Base-by-base conservation (phyloP, 768 basidiomycete species). In the Panus rudis region DNA sequence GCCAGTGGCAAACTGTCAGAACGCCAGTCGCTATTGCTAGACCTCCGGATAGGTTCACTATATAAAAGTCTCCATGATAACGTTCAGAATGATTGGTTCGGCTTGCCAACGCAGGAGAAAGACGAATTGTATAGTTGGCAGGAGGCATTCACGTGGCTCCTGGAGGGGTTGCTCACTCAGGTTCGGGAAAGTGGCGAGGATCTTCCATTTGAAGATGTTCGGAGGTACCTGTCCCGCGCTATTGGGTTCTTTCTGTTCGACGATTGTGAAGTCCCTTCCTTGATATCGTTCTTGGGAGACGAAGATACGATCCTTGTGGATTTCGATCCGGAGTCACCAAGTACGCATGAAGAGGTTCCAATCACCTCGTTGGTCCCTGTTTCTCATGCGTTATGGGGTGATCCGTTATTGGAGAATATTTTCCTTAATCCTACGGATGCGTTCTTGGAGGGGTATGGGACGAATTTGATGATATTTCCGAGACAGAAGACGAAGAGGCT, bases 1-100 rank as follows among this genome's bases (percentile, higher is more conserved):
- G 67, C 53, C 54, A 54, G 24, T 48, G 58, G 24, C 54, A 60
- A 48, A 63, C 22, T 64, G 68, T 22, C 64, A 44, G 65, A 66
- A 3, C 59, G 62, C 3, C 51, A 64, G 17, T 68, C 57, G 3
- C 53, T 70, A 3, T 60, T 69, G 16, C 53, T 86, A 43, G 79
- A 86, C 45, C 66, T 82, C n/a, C 65, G 71, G 41, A 63, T 84
- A 2, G 86, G 85, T 6, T 59, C 68, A 25, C 68, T 75, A 52
- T 70, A 87, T 27, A 75, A 73, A 5, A 69, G 77, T 44, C 63
- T 85, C n/a, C 85, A 88, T 53, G 68, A 60, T 10, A 63, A 64
- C 19, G 69, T 84, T n/a, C 79, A 82, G 54, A 85, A 84, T 63
- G 82, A 87, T 54, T 86, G 78, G 78, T 88, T 78, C 50, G 85